These are phyloP conservation scores for Penicillium sp. DNA, from an alignment of 2,329 filamentous ascomycete species.

Conservation along the genomic window DNA sequence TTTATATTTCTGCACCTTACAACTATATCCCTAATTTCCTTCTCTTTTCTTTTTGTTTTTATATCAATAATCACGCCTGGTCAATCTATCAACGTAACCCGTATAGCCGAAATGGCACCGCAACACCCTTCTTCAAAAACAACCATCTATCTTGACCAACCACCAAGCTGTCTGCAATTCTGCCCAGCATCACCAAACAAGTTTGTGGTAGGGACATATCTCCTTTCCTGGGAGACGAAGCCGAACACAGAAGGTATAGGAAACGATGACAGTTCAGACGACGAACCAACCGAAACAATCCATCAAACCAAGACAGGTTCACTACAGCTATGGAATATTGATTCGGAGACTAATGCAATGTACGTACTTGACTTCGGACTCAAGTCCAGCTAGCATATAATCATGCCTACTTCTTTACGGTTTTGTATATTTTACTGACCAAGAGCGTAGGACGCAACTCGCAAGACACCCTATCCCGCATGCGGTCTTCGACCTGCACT, in stretches of 20 bases:
- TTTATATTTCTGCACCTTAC: constrained; percentile 7
- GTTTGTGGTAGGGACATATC: constrained; percentile 85
- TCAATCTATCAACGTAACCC: background rate
- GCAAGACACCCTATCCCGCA: constrained; percentile 69
- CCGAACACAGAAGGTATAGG: constrained; percentile 29
- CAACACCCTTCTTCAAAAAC: constrained; percentile 37
- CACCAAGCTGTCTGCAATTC: constrained; percentile 52
- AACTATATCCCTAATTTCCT: background rate
- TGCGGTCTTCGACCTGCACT: constrained; percentile 85
- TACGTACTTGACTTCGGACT: constrained; percentile 16
- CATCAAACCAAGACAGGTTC: constrained; percentile 74
- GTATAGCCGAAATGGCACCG: constrained; percentile 18
- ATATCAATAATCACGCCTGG: background rate
- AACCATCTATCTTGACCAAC: constrained; percentile 47
- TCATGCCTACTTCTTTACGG: background rate
- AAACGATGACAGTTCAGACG: background rate
- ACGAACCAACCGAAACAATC: constrained; percentile 17
- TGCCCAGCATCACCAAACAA: constrained; percentile 58
- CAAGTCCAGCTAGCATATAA: background rate
- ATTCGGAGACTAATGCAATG: constrained; percentile 36
- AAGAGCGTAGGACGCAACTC: constrained; percentile 54
- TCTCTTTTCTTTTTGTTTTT: no score
- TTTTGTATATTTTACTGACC: constrained; percentile 8
- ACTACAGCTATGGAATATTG: constrained; percentile 68
- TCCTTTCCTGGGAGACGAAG: constrained; percentile 53